phyloP scores from a whole-genome alignment of 345 rosid species.

The Moringa oleifera region DNA sequence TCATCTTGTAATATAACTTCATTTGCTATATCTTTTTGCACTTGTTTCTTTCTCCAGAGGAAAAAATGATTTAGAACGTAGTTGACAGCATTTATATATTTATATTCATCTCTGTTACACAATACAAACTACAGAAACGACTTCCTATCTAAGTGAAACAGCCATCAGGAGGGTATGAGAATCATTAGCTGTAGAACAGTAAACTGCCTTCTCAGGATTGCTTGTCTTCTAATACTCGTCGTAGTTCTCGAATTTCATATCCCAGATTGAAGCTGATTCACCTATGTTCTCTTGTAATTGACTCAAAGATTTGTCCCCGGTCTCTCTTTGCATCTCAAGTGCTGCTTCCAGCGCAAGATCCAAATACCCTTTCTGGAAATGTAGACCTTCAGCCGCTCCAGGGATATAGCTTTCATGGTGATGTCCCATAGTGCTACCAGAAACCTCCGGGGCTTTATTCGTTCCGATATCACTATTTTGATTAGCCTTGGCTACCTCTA shows the following conservation, averaged over 20 bases:
- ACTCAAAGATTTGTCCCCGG: background rate
- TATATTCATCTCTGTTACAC: too few relatives aligned
- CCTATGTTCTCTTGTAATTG: background rate
- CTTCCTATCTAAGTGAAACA: too few relatives aligned
- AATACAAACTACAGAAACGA: too few relatives aligned
- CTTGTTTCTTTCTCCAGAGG: too few relatives aligned
- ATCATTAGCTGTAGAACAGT: background rate
- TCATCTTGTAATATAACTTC: background rate
- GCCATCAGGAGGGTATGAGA: too few relatives aligned
- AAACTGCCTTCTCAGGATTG: background rate
- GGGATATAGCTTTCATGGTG: constrained; percentile 1
- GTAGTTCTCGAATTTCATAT: background rate
- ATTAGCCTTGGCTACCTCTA: constrained; percentile 16
- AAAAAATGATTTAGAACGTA: too few relatives aligned
- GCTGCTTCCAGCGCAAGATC: constrained; percentile 18
- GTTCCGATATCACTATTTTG: background rate
- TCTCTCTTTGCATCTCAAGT: background rate
- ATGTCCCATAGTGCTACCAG: constrained; percentile 5
- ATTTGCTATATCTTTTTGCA: background rate
- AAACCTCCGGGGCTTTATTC: constrained; percentile 12
- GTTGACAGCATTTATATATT: too few relatives aligned
- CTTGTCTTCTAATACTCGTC: background rate
- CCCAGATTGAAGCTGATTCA: background rate
- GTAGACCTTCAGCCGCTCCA: constrained; percentile 1
- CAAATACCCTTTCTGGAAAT: constrained; percentile 19